A percentile compares a stretch with the other conserved stretches of the same genome.
These are phyloP conservation scores for Chlamydomonas eustigma DNA, from an alignment of 139 green algal species.

Conservation along the genomic window DNA sequence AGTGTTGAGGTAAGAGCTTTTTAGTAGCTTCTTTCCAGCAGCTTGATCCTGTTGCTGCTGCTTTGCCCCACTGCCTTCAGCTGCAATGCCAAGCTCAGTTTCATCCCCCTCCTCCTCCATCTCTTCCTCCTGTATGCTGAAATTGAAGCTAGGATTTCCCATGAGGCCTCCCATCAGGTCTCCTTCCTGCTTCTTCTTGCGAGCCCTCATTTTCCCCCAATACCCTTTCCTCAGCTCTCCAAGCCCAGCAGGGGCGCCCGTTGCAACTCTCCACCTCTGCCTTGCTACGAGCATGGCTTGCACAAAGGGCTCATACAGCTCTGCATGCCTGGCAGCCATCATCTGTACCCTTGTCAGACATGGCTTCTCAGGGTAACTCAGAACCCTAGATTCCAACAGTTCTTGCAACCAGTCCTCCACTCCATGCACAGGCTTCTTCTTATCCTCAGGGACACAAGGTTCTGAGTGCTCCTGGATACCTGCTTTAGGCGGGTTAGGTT, in stretches of 20 bases:
- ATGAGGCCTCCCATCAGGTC: neutral
- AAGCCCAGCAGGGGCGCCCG: no score
- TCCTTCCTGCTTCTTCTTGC: no score
- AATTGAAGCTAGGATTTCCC: neutral
- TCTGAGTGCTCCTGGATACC: no score
- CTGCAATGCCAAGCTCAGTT: neutral
- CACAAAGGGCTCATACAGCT: neutral
- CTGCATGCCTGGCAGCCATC: neutral
- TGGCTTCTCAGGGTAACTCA: neutral
- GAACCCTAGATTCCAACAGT: neutral
- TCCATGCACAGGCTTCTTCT: no score
- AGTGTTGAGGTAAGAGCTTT: neutral
- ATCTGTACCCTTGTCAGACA: neutral
- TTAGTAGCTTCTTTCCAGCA: neutral
- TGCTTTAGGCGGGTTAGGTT: neutral
- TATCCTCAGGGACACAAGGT: no score
- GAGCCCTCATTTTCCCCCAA: neutral
- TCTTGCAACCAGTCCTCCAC: neutral
- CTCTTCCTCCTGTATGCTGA: neutral
- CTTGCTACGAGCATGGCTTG: neutral
- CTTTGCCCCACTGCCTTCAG: neutral
- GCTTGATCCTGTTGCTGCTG: neutral
- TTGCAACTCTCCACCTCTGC: neutral
- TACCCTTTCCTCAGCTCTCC: neutral
- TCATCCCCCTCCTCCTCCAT: neutral